Evolutionary conservation across 1,139 yeast genomes (phyloP), one percentile per base, ranked within the genome.

Genomic region (Dujonia santamariae): DNA sequence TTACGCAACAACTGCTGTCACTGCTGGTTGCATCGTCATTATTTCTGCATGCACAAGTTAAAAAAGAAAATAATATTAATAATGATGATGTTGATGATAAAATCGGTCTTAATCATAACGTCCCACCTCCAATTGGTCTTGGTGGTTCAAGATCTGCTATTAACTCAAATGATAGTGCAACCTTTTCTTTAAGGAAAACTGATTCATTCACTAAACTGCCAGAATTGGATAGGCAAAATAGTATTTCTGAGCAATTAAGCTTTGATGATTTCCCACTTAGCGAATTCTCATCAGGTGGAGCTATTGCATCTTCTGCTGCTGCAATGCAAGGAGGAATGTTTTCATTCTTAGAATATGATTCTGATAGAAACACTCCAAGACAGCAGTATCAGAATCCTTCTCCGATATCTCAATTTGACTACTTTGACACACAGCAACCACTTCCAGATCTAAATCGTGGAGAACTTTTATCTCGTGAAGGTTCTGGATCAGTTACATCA

Each of bases 401-500:
- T 27, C 7, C 15, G 22, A 21, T 35, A 34, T 8, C 37, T 27
- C 29, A n/a, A n/a, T 13, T 14, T 16, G 21, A 8, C n/a, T 11
- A 22, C 25, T 22, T 11, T 22, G 25, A 22, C 7, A 14, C 9
- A 22, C 12, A 22, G 6, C 12, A n/a, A 22, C 25, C 25, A 6
- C 35, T 27, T 26, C 28, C 28, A 12, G 32, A 25, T 7, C 15
- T 11, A 8, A 26, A 30, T n/a, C 41, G 45, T 4, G 13, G 26
- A 15, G 6, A 23, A 15, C 26, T 23, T 23, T 12, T 23, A n/a
- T 15, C 6, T n/a, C 9, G 7, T 11, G n/a, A n/a, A n/a, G n/a
- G n/a, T n/a, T n/a, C n/a, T 26, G 28, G 40, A 13, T 54, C 61
- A 4, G 45, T 56, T 1, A 41, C 53, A 19, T 54, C 64, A 5